Conservation (phyloP, 371 early-diverging fungal genomes). For the Neoconidiobolus thromboides region DNA sequence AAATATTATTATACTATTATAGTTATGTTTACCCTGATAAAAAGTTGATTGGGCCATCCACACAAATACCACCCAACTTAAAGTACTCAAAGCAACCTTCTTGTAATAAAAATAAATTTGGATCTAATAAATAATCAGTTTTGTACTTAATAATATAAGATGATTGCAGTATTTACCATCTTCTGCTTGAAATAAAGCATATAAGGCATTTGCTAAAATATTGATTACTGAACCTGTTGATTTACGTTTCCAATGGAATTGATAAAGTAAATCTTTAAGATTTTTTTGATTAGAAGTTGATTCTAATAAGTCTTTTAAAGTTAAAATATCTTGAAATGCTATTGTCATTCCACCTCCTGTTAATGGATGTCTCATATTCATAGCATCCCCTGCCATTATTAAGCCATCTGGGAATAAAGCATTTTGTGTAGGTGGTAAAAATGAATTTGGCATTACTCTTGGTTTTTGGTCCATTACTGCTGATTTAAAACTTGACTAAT, state of each 20-base stretch:
- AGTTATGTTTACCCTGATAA: conserved; percentile 38
- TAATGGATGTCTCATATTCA: conserved; percentile 86
- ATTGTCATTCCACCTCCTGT: conserved; percentile 94
- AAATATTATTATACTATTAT: not conserved
- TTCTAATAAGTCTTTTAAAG: conserved; percentile 28
- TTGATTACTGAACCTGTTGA: conserved; percentile 56
- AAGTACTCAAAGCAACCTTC: conserved; percentile 80
- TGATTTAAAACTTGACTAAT: conserved; percentile 32
- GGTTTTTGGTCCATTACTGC: conserved; percentile 55
- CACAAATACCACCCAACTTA: conserved; percentile 54
- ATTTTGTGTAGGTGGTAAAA: conserved; percentile 45
- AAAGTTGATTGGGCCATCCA: conserved; percentile 65
- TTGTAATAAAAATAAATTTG: conserved; percentile 22
- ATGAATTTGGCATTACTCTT: conserved; percentile 78
- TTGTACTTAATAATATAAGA: not conserved
- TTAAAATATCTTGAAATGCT: conserved; percentile 71
- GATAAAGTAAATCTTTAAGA: conserved; percentile 31
- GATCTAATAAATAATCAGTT: not conserved
- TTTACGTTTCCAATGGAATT: conserved; percentile 65
- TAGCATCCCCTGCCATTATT: conserved; percentile 76
- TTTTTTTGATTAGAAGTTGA: conserved; percentile 22
- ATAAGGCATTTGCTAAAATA: conserved; percentile 74
- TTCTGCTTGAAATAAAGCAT: conserved; percentile 64
- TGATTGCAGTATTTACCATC: conserved; percentile 17
- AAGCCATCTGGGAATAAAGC: conserved; percentile 42